Base-by-base conservation (phyloP, 441 rosid species). In the Populus hybrid region DNA sequence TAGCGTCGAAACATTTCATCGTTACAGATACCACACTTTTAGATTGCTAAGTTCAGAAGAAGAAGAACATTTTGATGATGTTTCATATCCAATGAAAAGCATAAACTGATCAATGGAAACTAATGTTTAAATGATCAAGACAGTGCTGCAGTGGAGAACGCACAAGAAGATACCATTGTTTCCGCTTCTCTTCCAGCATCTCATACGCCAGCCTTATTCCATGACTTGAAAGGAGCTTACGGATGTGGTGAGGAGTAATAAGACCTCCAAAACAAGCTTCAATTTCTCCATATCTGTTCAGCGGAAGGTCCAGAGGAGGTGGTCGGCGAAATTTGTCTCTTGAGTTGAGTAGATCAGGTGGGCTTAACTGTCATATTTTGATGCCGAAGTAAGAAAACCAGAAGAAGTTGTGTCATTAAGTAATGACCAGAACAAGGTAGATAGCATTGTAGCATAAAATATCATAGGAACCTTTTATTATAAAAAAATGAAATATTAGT, bases 171-270 rank as follows among this genome's bases (percentile, higher is more conserved):
- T 91, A 92, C 99, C 98, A 94, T 81, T 85, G 88, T 84, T 86
- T 88, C 90, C 91, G 73, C 85, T 95, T 95, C 82, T 95, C 98
- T 86, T 87, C 94, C 64, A 95, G 92, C 99, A 95, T 95, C 92
- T 94, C 99, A 82, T 89, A 91, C 28, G 98, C 94, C 38, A 95
- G 97, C 80, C 88, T 90, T 89, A 95, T 87, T 81, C 98, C 99
- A 87, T 95, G 99, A 85, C 99, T 92, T 72, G 95, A 92, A 79
- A 95, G 99, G 54, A 95, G 91, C 87, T 87, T 94, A 28, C 93
- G 92, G 21, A 95, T 90, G 84, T 94, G 99, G 81, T 88, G 91
- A 82, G 91, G 95, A 59, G 97, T 94, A 68, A 95, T 90, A 81
- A 1, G 24, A 23, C 24, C 24, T 23, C 24, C 24, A 23, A 23